phyloP scores from a whole-genome alignment of 2,329 filamentous ascomycete genomes.

The Rhynchosporium graminicola region DNA sequence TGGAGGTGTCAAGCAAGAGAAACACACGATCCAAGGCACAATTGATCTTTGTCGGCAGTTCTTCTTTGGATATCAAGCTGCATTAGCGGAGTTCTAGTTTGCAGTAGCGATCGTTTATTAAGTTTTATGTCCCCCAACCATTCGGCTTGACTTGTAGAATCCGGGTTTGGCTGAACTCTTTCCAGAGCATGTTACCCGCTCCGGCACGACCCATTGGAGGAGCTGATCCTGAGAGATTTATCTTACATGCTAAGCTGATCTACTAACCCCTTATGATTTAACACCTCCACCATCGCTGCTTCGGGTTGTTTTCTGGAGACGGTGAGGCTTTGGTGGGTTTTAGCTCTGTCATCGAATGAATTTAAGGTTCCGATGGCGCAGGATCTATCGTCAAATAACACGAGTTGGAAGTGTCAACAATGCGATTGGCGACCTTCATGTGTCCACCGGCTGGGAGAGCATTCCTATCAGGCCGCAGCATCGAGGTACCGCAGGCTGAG shows the following conservation, averaged over 20 bases:
- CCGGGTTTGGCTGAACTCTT: conserved; percentile 15
- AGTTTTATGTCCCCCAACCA: conserved; percentile 3
- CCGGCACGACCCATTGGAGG: conserved; percentile 16
- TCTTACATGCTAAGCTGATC: not conserved
- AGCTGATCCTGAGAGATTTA: conserved; percentile 15
- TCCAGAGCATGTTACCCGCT: not conserved
- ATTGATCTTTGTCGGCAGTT: conserved; percentile 4
- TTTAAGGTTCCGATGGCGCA: not conserved
- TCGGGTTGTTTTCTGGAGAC: not conserved
- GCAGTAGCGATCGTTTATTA: conserved; percentile 3
- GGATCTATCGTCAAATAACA: not conserved
- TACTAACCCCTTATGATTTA: conserved; percentile 16
- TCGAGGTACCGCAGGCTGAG: not conserved
- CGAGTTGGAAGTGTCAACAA: not conserved
- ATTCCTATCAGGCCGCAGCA: not conserved
- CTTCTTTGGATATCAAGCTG: conserved; percentile 4
- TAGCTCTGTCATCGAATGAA: not conserved
- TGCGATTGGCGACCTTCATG: conserved; percentile 1
- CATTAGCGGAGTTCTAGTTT: conserved; percentile 2
- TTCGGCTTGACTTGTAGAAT: conserved; percentile 12
- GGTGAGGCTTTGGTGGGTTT: not conserved
- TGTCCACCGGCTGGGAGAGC: not conserved
- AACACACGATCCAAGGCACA: not conserved
- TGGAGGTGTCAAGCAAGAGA: not conserved
- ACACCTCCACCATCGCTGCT: not conserved